Base-by-base conservation (phyloP, 495 filamentous ascomycete genomes). In the Penicillium cinerascens region DNA sequence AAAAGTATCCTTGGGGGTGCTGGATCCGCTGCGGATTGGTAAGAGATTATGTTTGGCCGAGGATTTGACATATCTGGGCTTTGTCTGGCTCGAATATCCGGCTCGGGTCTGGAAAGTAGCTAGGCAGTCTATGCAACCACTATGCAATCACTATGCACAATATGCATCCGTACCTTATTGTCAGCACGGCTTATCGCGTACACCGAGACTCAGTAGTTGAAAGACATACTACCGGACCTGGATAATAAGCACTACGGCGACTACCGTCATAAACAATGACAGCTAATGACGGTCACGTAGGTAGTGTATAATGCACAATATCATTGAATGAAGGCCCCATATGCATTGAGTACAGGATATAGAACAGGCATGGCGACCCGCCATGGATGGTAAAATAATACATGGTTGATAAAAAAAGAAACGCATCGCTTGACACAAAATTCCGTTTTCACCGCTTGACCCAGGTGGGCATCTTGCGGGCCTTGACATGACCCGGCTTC, bases 381-480 rank as follows among this genome's bases (percentile, higher is more conserved):
- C 60, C 59, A 62, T 60, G 54, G 56, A 52, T 39, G 56, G 56
- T 59, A 49, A 46, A 58, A 65, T 63, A 63, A 66, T 65, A 66
- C 63, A 66, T 49, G 52, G 44, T 65, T 46, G 54, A 55, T 58
- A 60, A 48, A 58, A 38, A 47, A 55, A 38, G 44, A 55, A 55
- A 51, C 48, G 37, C 52, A 54, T 55, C 41, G 52, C 60, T 58
- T 36, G 39, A 48, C 47, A 20, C 47, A 25, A 47, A 49, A 47
- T 48, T 23, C 40, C 55, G 29, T 41, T 55, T 63, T 73, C 29
- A 81, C 59, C 78, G 67, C 83, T 97, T 97, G 76, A 97, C 92
- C 93, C 93, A 99, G 56, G 95, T 79, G 49, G 92, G 95, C 86
- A 89, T 93, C 82, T 99, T 99, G 72, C 93, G 87, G 38, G 93